Conservation (phyloP, 495 filamentous ascomycete genomes). For the Trypethelium eluteriae region DNA sequence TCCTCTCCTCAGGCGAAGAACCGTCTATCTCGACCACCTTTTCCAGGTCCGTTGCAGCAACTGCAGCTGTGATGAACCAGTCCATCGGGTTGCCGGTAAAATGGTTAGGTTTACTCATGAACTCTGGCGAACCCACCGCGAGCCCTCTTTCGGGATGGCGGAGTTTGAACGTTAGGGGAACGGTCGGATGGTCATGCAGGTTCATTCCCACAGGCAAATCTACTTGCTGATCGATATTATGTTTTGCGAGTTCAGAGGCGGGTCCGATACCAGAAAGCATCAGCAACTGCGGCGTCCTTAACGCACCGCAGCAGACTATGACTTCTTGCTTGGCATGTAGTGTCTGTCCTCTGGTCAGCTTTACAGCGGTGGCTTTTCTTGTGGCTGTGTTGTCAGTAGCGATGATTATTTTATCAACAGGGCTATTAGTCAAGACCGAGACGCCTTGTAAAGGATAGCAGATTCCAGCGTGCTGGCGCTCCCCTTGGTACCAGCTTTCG, state of each 20-base stretch:
- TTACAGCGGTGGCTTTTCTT: slow-evolving; percentile 12
- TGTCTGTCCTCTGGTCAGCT: slow-evolving; percentile 7
- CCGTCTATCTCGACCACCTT: background rate
- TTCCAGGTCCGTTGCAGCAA: background rate
- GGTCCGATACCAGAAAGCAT: slow-evolving; percentile 28
- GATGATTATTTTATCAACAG: slow-evolving; percentile 18
- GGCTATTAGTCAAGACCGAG: slow-evolving; percentile 5
- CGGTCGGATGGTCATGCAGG: slow-evolving; percentile 21
- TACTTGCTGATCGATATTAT: slow-evolving; percentile 3
- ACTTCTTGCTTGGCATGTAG: slow-evolving; percentile 23
- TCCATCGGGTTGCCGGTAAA: slow-evolving; percentile 1
- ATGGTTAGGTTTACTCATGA: background rate
- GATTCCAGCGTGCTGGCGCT: slow-evolving; percentile 32
- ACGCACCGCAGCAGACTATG: slow-evolving; percentile 22
- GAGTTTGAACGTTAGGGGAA: background rate
- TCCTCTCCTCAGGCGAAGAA: background rate
- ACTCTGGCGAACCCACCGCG: background rate
- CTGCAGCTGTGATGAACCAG: background rate
- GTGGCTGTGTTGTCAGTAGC: background rate
- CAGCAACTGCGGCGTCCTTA: slow-evolving; percentile 25
- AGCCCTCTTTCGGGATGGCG: background rate
- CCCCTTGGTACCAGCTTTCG: slow-evolving; percentile 35
- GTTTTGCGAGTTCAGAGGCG: slow-evolving; percentile 2
- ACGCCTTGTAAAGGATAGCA: slow-evolving; percentile 38
- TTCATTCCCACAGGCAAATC: slow-evolving; percentile 16